Evolutionary conservation across 202 grass and related monocot species (phyloP), one percentile per base, ranked within the genome.

Genomic region (Brachypodium distachyon): DNA sequence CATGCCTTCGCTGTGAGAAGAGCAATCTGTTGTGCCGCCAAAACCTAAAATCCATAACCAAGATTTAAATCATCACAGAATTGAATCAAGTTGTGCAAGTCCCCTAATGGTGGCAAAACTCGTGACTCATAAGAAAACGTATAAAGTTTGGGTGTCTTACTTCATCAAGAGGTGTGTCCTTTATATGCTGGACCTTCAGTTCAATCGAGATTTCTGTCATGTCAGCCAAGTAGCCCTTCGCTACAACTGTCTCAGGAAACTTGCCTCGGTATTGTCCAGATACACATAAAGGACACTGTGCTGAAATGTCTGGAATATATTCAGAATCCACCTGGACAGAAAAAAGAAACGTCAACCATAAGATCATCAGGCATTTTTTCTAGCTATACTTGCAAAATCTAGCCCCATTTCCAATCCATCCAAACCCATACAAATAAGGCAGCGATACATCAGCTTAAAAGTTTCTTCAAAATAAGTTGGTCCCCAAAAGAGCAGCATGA

Each of bases 241-340:
- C 87, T 90, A 74, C 74, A 80, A 95, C 81, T 49, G 71, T 88
- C 40, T 85, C 79, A 44, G 89, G 87, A 29, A 95, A 77, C 57
- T 92, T 95, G 46, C 96, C 96, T 69, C 83, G 76, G 67, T 85
- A 95, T 89, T 89, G 92, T 46, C 96, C 96, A 85, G 90, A 95
- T 71, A 98, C 44, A 74, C 89, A 92, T 37, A 88, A 84, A 67
- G 92, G 87, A 26, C 31, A 87, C 52, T 83, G 69, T 50, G 65
- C 77, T 73, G 91, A 98, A 72, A 98, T 76, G 50, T 98, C 96
- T 49, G 91, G 89, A 80, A 98, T 83, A 48, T 85, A 78, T 16
- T 85, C 74, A 84, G 85, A 87, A 67, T 95, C 87, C 22, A 95
- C 53, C 95, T 95, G 81, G 77, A 82, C 34, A 73, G 10, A 17